Base-by-base conservation (phyloP, 805 yeast genomes). In the Wickerhamiella kazuoi region DNA sequence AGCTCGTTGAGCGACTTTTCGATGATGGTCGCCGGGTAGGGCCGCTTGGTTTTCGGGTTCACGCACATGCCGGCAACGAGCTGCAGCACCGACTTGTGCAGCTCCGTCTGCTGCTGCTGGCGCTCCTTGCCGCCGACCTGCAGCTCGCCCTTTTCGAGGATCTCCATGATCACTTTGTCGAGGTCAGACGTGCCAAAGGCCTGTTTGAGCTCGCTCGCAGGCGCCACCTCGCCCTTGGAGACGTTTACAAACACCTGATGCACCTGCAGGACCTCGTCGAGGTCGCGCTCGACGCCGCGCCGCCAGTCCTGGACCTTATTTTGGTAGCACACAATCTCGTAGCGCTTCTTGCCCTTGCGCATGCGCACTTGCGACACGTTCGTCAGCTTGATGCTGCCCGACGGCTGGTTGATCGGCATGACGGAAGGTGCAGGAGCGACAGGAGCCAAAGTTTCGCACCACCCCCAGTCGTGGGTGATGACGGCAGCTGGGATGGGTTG, bases 221-320 rank as follows among this genome's bases (percentile, higher is more conserved):
- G 75, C 2, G 97, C 97, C 1, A 81, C 86, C 45, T 75, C 83
- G 2, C 98, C 98, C 53, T 90, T 90, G 14, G 94, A 82, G 0
- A 86, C 97, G 53, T 90, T 90, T 28, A 74, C 56, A 52, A 90
- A 90, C 1, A 90, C 93, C 56, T 80, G 94, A n/a, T 84, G 94
- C 39, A 90, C 83, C 56, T 90, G 98, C 29, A 90, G 64, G 2
- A 90, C 98, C 54, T 90, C 98, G 61, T 90, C 97, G 7, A 90
- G 57, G 55, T 90, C 95, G 49, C 82, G 87, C 53, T 90, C 98
- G 5, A 81, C 74, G 42, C 79, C 80, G 44, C 72, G 69, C 49
- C 96, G 68, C 74, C 84, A 90, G 57, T 90, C 98, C 56, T 87
- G 97, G 4, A 90, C 95, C 54, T 90, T 90, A 52, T 90, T 90